Evolutionary conservation across 1,284 basidiomycete genomes (phyloP), one percentile per base, ranked within the genome.

Genomic region (Thelephora terrestris): DNA sequence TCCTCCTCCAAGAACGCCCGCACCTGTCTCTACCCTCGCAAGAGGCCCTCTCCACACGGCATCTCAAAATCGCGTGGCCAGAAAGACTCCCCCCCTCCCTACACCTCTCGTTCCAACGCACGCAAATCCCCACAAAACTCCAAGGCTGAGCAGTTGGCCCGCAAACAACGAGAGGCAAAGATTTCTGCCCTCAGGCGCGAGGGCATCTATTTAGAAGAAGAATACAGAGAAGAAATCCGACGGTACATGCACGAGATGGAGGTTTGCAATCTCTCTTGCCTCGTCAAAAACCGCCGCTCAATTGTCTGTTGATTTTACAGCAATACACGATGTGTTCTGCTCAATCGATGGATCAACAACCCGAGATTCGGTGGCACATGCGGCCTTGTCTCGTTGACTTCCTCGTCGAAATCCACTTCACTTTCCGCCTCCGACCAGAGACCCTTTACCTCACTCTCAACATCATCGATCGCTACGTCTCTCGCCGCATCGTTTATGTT

Each of bases 311-410:
- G 38, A 27, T 44, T 44, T 56, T 50, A 48, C 42, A 96, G 92
- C 77, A 74, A 50, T 79, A 71, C 60, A 98, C 94, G 36, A 85
- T 91, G 75, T 86, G 89, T 21, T 91, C 85, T 10, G 81, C 86
- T 44, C 81, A 93, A 55, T 89, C 93, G 46, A 99, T 99, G 90
- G 95, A 98, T 64, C 90, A 94, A 67, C 96, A 99, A 64, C 95
- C 96, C 21, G 95, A 98, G 69, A 90, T 98, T 58, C 78, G 82
- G 60, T 94, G 91, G 91, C 84, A 89, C 68, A 99, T 99, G 96
- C 90, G 96, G n/a, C 91, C 93, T 23, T 96, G 91, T 72, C 81
- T 99, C 39, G 92, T 99, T 61, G 96, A 99, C 67, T 99, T 99
- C 67, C 79, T 99, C 59, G 88, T 99, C 64, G 96, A 99, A 69